phyloP scores from a whole-genome alignment of 2,329 filamentous ascomycete species.

The Alternaria solani region DNA sequence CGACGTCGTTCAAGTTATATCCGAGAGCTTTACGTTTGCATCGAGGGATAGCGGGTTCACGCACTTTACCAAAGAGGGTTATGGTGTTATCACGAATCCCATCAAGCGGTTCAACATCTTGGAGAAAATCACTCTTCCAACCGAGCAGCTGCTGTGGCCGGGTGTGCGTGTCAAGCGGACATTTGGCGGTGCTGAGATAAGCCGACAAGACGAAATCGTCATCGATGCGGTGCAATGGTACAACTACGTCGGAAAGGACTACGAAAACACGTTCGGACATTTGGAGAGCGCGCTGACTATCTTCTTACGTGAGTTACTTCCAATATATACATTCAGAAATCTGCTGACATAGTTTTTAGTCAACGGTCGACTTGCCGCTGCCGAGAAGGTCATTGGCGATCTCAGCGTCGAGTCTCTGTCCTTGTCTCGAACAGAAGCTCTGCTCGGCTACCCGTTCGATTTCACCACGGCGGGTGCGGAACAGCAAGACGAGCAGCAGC shows the following conservation, averaged over 20 bases:
- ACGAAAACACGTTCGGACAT: conserved; percentile 68
- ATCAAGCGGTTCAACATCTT: conserved; percentile 57
- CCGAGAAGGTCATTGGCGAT: conserved; percentile 61
- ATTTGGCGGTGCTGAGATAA: conserved; percentile 67
- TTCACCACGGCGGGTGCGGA: conserved; percentile 39
- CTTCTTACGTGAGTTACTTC: conserved; percentile 76
- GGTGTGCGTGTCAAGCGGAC: conserved; percentile 73
- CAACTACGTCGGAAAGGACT: conserved; percentile 70
- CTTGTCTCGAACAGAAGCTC: conserved; percentile 51
- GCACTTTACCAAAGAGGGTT: conserved; percentile 30
- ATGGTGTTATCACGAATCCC: conserved; percentile 33
- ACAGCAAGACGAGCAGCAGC: conserved; percentile 35
- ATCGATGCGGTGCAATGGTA: conserved; percentile 89
- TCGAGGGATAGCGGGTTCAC: conserved; percentile 36
- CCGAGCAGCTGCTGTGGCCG: conserved; percentile 54
- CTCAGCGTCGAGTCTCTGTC: conserved; percentile 60
- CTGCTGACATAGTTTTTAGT: conserved; percentile 40
- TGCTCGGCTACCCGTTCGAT: conserved; percentile 51
- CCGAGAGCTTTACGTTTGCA: conserved; percentile 66
- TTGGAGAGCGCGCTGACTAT: conserved; percentile 80
- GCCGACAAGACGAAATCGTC: conserved; percentile 72
- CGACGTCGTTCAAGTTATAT: conserved; percentile 76
- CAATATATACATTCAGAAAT: neutral
- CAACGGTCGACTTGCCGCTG: conserved; percentile 62
- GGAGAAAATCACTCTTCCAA: conserved; percentile 54